These are phyloP conservation scores for Rhodomyrtus tomentosa DNA, from an alignment of 345 rosid species.

Conservation along the genomic window DNA sequence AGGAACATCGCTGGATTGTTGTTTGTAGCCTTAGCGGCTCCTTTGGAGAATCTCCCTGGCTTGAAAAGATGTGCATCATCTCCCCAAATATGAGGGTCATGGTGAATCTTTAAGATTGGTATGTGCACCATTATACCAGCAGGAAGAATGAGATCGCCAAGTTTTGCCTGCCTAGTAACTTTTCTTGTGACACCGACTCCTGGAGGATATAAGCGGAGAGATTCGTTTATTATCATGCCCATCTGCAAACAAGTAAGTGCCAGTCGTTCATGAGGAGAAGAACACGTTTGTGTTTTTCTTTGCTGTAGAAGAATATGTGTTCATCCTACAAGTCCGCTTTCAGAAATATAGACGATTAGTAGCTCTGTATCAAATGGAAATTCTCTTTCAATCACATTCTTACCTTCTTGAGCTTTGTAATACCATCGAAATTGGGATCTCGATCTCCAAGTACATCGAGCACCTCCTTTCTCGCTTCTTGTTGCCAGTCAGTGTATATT, in stretches of 20 bases:
- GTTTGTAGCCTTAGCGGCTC: constrained; percentile 30
- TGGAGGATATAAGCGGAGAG: not conserved
- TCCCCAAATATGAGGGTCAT: constrained; percentile 32
- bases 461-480: constrained; percentile 24
- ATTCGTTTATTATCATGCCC: constrained; percentile 16
- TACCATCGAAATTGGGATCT: not conserved
- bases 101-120: constrained; percentile 15
- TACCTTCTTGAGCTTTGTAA: not conserved
- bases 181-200: not conserved
- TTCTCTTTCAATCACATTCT: not conserved
- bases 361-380: not conserved
- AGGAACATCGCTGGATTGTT: constrained; percentile 14
- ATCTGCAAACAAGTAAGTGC: constrained; percentile 1
- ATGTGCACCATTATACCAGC: constrained; percentile 1
- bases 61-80: constrained; percentile 28
- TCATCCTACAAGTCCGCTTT: too few species aligned
- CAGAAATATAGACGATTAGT: too few species aligned
- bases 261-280: too few species aligned
- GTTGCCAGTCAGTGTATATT: constrained; percentile 22
- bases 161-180: constrained; percentile 2
- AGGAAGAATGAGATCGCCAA: constrained; percentile 20
- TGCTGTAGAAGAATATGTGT: too few species aligned
- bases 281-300: too few species aligned
- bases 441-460: constrained; percentile 11
- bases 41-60: constrained; percentile 34